Percentiles rank a stretch among this genome's conserved stretches.
These are phyloP conservation scores for Graphium sp. DNA, from an alignment of 2,329 filamentous ascomycete genomes.

Conservation along the genomic window DNA sequence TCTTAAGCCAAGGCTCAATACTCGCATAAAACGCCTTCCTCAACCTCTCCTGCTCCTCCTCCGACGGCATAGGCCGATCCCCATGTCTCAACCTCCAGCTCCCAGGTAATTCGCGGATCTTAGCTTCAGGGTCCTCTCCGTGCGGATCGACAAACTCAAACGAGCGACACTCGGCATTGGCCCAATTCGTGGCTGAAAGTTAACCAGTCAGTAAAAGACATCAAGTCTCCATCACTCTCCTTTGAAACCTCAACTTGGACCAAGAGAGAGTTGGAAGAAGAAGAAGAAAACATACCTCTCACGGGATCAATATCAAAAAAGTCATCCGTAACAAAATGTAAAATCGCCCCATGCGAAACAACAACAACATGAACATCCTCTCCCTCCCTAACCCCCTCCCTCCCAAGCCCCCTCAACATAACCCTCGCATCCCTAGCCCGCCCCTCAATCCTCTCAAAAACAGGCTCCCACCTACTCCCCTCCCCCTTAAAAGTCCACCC, in stretches of 20 bases:
- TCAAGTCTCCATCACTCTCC: no score
- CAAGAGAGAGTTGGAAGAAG: no score
- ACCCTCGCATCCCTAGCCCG: constrained; percentile 44
- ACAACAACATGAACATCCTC: constrained; percentile 50
- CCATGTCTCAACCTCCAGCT: constrained; percentile 29
- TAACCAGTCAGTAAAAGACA: no score
- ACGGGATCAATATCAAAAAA: constrained; percentile 42
- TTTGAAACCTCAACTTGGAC: no score
- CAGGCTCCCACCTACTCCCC: constrained; percentile 26
- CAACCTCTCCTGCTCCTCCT: constrained; percentile 27
- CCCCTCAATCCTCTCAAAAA: constrained; percentile 33
- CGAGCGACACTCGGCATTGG: constrained; percentile 55
- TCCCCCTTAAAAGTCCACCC: constrained; percentile 57
- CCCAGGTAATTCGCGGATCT: constrained; percentile 27
- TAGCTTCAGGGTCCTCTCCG: constrained; percentile 27
- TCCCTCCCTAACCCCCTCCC: constrained; percentile 24
- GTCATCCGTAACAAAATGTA: constrained; percentile 76
- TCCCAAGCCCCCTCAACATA: constrained; percentile 33
- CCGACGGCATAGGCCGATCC: constrained; percentile 19
- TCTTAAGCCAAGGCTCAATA: constrained; percentile 20
- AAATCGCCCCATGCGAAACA: constrained; percentile 67
- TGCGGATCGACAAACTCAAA: constrained; percentile 43
- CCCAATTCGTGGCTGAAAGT: constrained; percentile 61
- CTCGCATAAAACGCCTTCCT: constrained; percentile 17
- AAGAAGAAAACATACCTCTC: constrained; percentile 15